Conservation (phyloP, 192 early-diverging fungal genomes). For the Funneliformis mosseae region DNA sequence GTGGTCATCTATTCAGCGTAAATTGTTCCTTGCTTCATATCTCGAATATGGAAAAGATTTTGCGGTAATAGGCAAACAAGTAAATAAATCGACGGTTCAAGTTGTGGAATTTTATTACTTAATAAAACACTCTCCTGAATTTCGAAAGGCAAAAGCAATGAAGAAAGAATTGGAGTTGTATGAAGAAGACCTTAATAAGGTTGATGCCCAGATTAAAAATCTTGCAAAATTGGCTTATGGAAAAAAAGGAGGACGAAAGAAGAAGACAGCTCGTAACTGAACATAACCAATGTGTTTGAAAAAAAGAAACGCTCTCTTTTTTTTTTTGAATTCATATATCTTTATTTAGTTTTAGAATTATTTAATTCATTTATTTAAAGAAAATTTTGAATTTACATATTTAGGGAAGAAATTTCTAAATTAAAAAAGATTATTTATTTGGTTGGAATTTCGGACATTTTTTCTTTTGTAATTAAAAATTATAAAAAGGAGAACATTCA, state of each 20-base stretch:
- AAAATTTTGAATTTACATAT: background rate
- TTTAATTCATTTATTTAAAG: background rate
- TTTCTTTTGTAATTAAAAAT: background rate
- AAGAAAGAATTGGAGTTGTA: conserved; percentile 13
- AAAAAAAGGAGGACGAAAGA: conserved; percentile 19
- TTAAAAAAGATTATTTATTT: background rate
- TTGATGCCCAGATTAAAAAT: background rate
- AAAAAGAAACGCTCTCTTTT: background rate
- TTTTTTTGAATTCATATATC: background rate
- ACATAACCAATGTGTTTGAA: background rate
- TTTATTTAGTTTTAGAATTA: background rate
- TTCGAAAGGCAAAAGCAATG: conserved; percentile 23
- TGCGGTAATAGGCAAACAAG: background rate
- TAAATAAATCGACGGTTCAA: conserved; percentile 14
- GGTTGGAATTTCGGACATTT: background rate
- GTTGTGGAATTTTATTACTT: conserved; percentile 33
- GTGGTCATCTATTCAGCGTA: conserved; percentile 26
- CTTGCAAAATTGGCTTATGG: conserved; percentile 10
- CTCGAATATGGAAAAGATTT: conserved; percentile 33
- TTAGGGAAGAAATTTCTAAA: background rate
- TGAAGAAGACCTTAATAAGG: conserved; percentile 3
- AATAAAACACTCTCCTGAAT: conserved; percentile 15
- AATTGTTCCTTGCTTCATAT: conserved; percentile 25
- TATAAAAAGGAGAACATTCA: background rate
- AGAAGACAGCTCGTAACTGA: conserved; percentile 5